phyloP scores from a whole-genome alignment of 2,329 filamentous ascomycete genomes.

The Lasiodiplodia sp. region DNA sequence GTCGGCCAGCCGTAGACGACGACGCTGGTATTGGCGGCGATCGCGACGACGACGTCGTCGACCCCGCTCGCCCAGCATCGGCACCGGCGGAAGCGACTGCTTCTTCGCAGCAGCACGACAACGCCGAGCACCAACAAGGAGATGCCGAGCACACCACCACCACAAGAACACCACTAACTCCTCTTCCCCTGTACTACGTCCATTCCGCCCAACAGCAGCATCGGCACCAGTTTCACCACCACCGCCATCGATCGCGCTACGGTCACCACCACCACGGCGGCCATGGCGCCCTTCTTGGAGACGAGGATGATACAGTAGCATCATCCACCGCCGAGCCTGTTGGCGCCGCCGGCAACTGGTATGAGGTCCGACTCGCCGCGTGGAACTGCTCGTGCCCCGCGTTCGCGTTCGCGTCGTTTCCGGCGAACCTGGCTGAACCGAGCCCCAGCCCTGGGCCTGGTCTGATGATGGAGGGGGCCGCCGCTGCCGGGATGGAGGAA shows the following conservation, averaged over 20 bases:
- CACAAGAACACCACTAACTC: not conserved
- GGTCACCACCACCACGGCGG: constrained; percentile 31
- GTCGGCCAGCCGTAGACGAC: not conserved
- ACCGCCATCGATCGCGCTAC: constrained; percentile 38
- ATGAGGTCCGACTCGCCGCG: constrained; percentile 74
- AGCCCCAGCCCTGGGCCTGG: not conserved
- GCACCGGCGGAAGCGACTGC: no score
- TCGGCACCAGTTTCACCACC: constrained; percentile 48
- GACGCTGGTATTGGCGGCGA: not conserved
- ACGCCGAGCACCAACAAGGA: not conserved
- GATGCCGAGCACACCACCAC: no score
- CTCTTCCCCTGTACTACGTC: constrained; percentile 64
- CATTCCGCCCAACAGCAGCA: constrained; percentile 61
- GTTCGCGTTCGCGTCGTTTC: constrained; percentile 78
- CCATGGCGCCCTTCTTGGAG: not conserved
- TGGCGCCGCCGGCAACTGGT: constrained; percentile 45
- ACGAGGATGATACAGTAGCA: not conserved
- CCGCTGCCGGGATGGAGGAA: constrained; percentile 30
- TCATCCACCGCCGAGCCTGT: not conserved
- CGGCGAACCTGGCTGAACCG: constrained; percentile 37
- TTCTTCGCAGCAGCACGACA: not conserved
- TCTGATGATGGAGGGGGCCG: not conserved
- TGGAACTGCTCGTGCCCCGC: constrained; percentile 93
- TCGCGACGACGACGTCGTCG: not conserved
- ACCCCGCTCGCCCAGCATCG: not conserved